These are phyloP conservation scores for Pichia phayaonensis DNA, from an alignment of 805 yeast species.

Conservation along the genomic window DNA sequence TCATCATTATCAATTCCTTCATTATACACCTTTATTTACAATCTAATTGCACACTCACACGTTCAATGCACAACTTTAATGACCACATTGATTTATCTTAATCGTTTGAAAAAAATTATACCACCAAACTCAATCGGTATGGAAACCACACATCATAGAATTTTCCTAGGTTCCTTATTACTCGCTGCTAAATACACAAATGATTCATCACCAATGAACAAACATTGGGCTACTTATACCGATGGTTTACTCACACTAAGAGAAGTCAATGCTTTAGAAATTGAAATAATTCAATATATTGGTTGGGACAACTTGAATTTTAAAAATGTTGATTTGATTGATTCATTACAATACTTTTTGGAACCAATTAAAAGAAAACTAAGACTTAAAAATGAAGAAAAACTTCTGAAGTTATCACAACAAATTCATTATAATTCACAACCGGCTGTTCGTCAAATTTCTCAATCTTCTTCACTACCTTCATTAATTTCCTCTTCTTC, in stretches of 20 bases:
- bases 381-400: conserved; percentile 17
- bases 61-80: conserved; percentile 93
- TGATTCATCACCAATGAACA: conserved; percentile 91
- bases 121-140: conserved; percentile 90
- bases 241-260: conserved; percentile 68
- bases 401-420: conserved; percentile 3
- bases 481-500: conserved; percentile 12
- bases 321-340: conserved; percentile 58
- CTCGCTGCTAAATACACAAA: conserved; percentile 88
- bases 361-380: conserved; percentile 58
- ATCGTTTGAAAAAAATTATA: conserved; percentile 64
- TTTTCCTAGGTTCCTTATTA: conserved; percentile 81
- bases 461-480: conserved; percentile 11
- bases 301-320: conserved; percentile 76
- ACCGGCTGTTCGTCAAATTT: background rate
- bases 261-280: conserved; percentile 87
- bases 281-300: conserved; percentile 73
- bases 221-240: conserved; percentile 93
- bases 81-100: conserved; percentile 82
- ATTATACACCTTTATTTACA: conserved; percentile 59
- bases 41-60: conserved; percentile 69
- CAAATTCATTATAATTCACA: background rate
- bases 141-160: conserved; percentile 87
- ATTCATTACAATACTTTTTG: conserved; percentile 68
- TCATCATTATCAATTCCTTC: conserved; percentile 36